These are phyloP conservation scores for Boletus mariae DNA, from an alignment of 1,284 basidiomycete species.

Conservation along the genomic window DNA sequence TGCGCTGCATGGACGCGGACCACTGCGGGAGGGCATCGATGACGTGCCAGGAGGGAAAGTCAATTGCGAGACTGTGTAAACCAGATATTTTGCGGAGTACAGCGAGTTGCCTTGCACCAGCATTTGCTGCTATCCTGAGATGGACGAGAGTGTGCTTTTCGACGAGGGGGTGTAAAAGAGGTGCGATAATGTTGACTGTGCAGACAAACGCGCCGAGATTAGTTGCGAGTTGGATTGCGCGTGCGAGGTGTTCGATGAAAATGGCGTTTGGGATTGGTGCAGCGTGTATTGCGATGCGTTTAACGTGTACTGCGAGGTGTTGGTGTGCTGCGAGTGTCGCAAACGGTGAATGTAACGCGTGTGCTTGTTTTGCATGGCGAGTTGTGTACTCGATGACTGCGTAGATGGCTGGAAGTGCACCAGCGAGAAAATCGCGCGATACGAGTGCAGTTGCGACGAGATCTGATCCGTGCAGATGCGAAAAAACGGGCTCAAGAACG, in stretches of 20 bases:
- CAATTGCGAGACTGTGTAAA: conserved; percentile 48
- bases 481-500: conserved; percentile 62
- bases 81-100: conserved; percentile 39
- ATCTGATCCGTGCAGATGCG: conserved; percentile 48
- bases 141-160: conserved; percentile 42
- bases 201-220: conserved; percentile 58
- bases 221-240: conserved; percentile 44
- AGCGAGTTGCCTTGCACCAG: conserved; percentile 47
- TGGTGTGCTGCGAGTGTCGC: conserved; percentile 49
- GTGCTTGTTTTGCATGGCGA: conserved; percentile 53
- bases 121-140: conserved; percentile 46
- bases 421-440: conserved; percentile 58
- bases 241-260: conserved; percentile 51
- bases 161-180: conserved; percentile 46
- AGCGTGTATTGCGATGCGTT: conserved; percentile 53
- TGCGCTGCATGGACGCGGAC: conserved; percentile 38
- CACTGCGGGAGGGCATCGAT: conserved; percentile 57
- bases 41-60: conserved; percentile 58
- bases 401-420: conserved; percentile 60
- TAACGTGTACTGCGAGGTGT: conserved; percentile 54
- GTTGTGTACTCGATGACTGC: conserved; percentile 49
- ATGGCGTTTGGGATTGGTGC: conserved; percentile 35
- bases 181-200: conserved; percentile 41
- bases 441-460: conserved; percentile 58
- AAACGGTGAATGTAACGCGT: conserved; percentile 55